These are phyloP conservation scores for Pythium plurisporium DNA, from an alignment of 352 stramenopile species.

Conservation along the genomic window DNA sequence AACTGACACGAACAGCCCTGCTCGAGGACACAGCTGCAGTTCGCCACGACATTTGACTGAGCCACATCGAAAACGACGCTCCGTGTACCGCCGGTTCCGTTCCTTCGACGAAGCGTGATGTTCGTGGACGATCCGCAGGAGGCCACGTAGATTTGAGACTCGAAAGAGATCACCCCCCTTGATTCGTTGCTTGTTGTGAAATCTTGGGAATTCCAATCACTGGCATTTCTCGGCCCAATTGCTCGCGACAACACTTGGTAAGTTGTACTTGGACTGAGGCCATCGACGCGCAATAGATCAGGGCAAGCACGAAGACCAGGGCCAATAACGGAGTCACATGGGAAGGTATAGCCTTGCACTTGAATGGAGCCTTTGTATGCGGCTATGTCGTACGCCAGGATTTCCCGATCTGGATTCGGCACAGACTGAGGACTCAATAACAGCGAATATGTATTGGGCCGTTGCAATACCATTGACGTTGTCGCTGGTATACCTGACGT, in stretches of 20 bases:
- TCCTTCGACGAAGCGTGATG: constrained; percentile 28
- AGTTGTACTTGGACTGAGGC: constrained; percentile 20
- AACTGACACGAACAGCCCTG: constrained; percentile 35
- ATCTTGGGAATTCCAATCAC: constrained; percentile 6
- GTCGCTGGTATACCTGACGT: constrained; percentile 28
- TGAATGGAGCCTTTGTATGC: not conserved
- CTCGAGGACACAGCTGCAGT: constrained; percentile 23
- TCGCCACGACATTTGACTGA: constrained; percentile 29
- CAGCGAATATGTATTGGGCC: constrained; percentile 42
- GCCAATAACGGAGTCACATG: constrained; percentile 6
- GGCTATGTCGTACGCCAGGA: constrained; percentile 28
- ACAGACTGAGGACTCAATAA: constrained; percentile 16
- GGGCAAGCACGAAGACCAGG: constrained; percentile 12
- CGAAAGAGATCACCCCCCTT: constrained; percentile 22
- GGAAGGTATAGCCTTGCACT: constrained; percentile 1
- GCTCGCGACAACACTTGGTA: constrained; percentile 31
- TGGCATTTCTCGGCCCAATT: constrained; percentile 27
- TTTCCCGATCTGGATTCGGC: constrained; percentile 30
- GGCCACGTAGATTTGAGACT: constrained; percentile 8
- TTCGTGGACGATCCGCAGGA: constrained; percentile 20
- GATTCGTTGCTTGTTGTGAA: constrained; percentile 19
- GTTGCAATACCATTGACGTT: constrained; percentile 17
- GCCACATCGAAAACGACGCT: constrained; percentile 28
- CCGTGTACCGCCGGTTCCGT: constrained; percentile 30
- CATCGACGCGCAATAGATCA: constrained; percentile 4